Evolutionary conservation across 2,329 filamentous ascomycete species (phyloP), one percentile per base, ranked within the genome.

Genomic region (Botrytis byssoidea): DNA sequence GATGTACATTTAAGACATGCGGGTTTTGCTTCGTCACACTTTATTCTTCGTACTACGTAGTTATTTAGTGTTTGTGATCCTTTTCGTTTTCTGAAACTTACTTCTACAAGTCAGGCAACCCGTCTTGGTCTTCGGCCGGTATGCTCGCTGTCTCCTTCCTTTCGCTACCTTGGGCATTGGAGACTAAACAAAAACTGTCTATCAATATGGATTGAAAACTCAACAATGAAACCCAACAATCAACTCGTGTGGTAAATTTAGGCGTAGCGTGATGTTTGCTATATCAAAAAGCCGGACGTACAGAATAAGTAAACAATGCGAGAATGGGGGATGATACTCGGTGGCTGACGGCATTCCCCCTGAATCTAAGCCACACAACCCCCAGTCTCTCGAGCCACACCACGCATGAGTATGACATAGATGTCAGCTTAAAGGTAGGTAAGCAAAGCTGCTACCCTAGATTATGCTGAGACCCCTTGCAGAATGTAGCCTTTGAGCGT

Each of bases 91-190:
- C 25, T 14, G 7, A 68, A 35, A 29, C 46, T 40, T 68, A 55
- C n/a, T 84, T 83, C 83, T 83, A 81, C 83, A 85, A 63, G 83
- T 84, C 71, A 75, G 76, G 75, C 83, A 85, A 22, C 82, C 83
- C 2, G 82, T 55, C 32, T 29, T 55, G 2, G 44, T 68, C 37
- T 63, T 42, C 1, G 60, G 60, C 1, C 37, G 37, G 5, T 42
- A 63, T 42, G 60, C 25, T 42, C 35, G 37, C 60, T 63, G 60
- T 42, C 60, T 63, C 37, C n/a, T 63, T 20, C 37, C 37, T 42
- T 63, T 63, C 4, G 25, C 14, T 63, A 63, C 37, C 37, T 63
- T 63, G 10, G 37, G 59, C 59, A 61, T 61, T 40, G 57, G 59
- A 40, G 59, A 61, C 37, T 12, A 16, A n/a, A 20, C 10, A 8